A percentile compares a stretch with the other conserved stretches of the same genome.
Conservation (phyloP, 108 stramenopile genomes). For the Cylindrotheca fusiformis region DNA sequence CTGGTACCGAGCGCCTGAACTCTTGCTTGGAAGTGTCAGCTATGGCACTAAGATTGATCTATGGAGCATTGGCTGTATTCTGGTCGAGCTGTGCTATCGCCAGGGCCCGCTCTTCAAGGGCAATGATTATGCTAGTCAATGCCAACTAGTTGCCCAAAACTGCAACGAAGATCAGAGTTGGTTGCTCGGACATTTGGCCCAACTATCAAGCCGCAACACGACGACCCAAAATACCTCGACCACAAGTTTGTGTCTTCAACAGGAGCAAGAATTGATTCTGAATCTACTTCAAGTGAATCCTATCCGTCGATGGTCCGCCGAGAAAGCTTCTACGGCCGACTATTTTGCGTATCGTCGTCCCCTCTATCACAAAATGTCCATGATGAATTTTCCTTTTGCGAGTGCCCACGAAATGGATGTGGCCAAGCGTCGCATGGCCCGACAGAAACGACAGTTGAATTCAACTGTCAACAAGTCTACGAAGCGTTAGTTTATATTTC, state of each 20-base stretch:
- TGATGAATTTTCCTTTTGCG: not conserved
- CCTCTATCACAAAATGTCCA: not conserved
- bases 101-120: conserved; percentile 83
- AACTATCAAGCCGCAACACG: too few relatives aligned
- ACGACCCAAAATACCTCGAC: too few relatives aligned
- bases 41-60: conserved; percentile 87
- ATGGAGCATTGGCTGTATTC: conserved; percentile 90
- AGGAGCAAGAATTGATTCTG: too few relatives aligned
- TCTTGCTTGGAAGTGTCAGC: conserved; percentile 48
- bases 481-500: too few relatives aligned
- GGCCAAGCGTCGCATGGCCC: not conserved
- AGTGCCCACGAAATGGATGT: not conserved
- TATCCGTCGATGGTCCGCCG: not conserved
- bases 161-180: not conserved
- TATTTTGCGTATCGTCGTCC: not conserved
- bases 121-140: conserved; percentile 21
- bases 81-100: conserved; percentile 83
- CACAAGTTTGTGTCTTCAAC: too few relatives aligned
- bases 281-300: not conserved
- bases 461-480: too few relatives aligned
- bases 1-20: conserved; percentile 92
- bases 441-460: not conserved
- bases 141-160: not conserved
- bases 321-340: not conserved
- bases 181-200: not conserved